A percentile compares a stretch with the other conserved stretches of the same genome.
Conservation (phyloP, 441 rosid genomes). For the Gossypium trilobum region DNA sequence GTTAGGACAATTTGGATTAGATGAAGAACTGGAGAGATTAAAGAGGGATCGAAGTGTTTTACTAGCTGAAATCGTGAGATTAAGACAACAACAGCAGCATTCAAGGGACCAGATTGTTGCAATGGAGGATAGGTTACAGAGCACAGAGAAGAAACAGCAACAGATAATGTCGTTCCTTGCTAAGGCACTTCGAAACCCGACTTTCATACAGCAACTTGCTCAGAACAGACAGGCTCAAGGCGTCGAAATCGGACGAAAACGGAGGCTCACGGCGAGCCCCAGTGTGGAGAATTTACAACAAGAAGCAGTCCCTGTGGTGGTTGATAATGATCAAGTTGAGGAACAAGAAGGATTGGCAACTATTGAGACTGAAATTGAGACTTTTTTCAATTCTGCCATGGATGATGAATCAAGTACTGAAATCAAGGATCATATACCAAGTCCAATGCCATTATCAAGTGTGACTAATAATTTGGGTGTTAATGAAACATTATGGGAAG, state of each 20-base stretch:
- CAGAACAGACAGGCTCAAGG: conserved; percentile 31
- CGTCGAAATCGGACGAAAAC: conserved; percentile 40
- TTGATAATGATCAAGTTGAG: conserved; percentile 9
- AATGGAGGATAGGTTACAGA: conserved; percentile 42
- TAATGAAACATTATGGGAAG: conserved; percentile 38
- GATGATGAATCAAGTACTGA: conserved; percentile 40
- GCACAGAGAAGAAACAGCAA: conserved; percentile 60
- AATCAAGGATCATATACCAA: conserved; percentile 9
- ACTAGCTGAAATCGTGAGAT: conserved; percentile 44
- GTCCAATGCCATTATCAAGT: conserved; percentile 15
- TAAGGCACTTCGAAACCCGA: conserved; percentile 48
- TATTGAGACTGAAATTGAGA: conserved; percentile 38
- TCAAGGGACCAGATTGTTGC: conserved; percentile 39
- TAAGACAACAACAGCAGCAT: conserved; percentile 64
- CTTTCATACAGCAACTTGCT: conserved; percentile 40
- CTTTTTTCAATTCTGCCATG: conserved; percentile 31
- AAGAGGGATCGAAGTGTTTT: conserved; percentile 50
- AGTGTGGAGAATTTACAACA: conserved; percentile 44
- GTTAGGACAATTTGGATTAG: conserved; percentile 62
- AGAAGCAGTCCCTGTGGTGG: conserved; percentile 12
- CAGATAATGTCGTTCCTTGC: conserved; percentile 69
- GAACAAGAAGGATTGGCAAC: conserved; percentile 21
- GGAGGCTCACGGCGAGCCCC: conserved; percentile 45
- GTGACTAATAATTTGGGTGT: conserved; percentile 20
- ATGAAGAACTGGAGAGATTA: conserved; percentile 51